Conservation (phyloP, 2,329 filamentous ascomycete species). For the Fusarium sambucinum region DNA sequence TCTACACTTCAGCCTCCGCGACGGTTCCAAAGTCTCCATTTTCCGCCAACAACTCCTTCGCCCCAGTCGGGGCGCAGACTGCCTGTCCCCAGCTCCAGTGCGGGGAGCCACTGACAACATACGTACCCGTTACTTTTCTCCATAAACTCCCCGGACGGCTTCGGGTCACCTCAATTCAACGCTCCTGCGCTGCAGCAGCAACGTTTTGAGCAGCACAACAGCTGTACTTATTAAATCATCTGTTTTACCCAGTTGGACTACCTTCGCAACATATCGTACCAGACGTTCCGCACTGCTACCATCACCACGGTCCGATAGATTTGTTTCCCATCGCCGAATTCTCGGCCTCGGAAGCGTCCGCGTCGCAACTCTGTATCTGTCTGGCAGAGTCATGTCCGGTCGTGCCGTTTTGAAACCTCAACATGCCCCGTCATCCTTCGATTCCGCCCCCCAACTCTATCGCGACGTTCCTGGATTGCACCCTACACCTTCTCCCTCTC, state of each 20-base stretch:
- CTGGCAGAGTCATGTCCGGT: conserved; percentile 49
- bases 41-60: conserved; percentile 22
- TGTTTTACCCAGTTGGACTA: conserved; percentile 17
- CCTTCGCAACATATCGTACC: not conserved
- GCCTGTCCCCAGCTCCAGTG: conserved; percentile 40
- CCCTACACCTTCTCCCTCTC: conserved; percentile 37
- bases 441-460: conserved; percentile 46
- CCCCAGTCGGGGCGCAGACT: conserved; percentile 41
- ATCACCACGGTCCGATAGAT: conserved; percentile 17
- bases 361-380: conserved; percentile 28
- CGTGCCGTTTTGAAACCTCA: conserved; percentile 48
- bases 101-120: conserved; percentile 47
- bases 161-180: conserved; percentile 39
- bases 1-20: conserved; percentile 2
- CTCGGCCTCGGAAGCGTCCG: conserved; percentile 36
- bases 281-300: conserved; percentile 6
- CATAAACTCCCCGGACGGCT: conserved; percentile 40
- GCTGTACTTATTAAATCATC: conserved; percentile 27
- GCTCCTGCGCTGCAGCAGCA: conserved; percentile 34
- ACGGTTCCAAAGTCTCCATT: conserved; percentile 26
- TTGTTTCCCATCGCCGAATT: conserved; percentile 25
- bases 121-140: conserved; percentile 44
- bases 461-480: conserved; percentile 42
- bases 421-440: conserved; percentile 50
- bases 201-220: conserved; percentile 29